phyloP scores from a whole-genome alignment of 768 basidiomycete genomes.

The Lentinula sp. region DNA sequence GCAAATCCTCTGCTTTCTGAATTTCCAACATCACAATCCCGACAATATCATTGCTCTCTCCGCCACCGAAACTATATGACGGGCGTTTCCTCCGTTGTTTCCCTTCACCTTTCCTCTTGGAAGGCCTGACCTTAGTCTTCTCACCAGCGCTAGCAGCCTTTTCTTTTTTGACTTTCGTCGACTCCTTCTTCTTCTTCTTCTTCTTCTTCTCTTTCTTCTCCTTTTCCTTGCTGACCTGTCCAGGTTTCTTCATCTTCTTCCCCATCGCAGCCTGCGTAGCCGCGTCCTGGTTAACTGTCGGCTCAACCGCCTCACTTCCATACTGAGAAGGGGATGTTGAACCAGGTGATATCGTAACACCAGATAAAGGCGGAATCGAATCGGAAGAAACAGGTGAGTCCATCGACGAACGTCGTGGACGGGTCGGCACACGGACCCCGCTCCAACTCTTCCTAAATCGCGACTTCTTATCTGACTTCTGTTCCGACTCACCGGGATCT shows the following conservation, averaged over 20 bases:
- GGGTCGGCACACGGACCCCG: conserved; percentile 3
- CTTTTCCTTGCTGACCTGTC: neutral
- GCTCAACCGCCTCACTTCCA: neutral
- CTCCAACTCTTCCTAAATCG: conserved; percentile 23
- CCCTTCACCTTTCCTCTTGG: neutral
- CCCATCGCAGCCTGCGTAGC: neutral
- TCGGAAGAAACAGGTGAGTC: neutral
- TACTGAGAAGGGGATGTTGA: neutral
- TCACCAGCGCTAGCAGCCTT: neutral
- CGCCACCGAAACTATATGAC: conserved; percentile 36
- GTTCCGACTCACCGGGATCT: conserved; percentile 12
- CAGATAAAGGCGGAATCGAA: neutral
- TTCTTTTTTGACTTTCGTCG: neutral
- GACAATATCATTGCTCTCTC: conserved; percentile 68
- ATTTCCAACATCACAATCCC: conserved; percentile 97
- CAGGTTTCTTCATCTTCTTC: neutral
- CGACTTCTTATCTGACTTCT: conserved; percentile 16
- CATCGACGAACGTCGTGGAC: neutral
- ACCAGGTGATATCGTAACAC: neutral
- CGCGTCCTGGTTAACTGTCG: neutral
- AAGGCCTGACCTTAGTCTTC: neutral
- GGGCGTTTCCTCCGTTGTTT: conserved; percentile 21
- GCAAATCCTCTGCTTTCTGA: conserved; percentile 75
- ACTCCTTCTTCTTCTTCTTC: conserved; percentile 4
- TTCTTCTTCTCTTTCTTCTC: conserved; percentile 18